phyloP scores from a whole-genome alignment of 2,329 filamentous ascomycete genomes.

The Cercospora canescens region DNA sequence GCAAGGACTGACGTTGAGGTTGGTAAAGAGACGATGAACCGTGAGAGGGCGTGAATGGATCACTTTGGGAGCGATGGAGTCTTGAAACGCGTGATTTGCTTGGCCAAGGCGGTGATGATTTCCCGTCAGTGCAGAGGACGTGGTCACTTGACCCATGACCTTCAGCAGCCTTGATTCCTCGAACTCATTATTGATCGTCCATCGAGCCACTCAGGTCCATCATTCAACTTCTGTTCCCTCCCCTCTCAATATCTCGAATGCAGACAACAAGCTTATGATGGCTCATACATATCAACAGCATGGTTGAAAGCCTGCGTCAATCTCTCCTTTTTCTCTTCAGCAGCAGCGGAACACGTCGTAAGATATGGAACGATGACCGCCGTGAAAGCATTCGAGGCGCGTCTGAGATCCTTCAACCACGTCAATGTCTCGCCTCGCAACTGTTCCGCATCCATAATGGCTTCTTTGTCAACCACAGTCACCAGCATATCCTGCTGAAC shows the following conservation, averaged over 20 bases:
- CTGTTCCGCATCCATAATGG: background rate
- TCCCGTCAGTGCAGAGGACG: no score
- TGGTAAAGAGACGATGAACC: conserved; percentile 14
- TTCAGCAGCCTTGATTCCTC: no score
- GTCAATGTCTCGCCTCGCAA: background rate
- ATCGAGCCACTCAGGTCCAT: no score
- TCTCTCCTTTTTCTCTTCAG: background rate
- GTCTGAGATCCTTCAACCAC: background rate
- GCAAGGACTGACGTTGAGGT: conserved; percentile 18
- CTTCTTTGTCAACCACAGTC: background rate
- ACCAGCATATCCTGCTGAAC: background rate
- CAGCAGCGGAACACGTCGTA: background rate
- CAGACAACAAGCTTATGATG: background rate
- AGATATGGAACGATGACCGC: background rate
- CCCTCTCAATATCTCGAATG: background rate
- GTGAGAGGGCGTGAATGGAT: no score
- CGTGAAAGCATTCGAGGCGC: background rate
- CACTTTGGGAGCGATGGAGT: no score
- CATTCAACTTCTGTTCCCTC: background rate
- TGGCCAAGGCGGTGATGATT: no score
- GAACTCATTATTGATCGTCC: no score
- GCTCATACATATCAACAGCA: background rate
- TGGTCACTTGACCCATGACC: no score
- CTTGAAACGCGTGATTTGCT: no score
- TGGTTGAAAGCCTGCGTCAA: background rate